Evolutionary conservation across 108 stramenopile species (phyloP), one percentile per base, ranked within the genome.

Genomic region (Discostella pseudostelligera): DNA sequence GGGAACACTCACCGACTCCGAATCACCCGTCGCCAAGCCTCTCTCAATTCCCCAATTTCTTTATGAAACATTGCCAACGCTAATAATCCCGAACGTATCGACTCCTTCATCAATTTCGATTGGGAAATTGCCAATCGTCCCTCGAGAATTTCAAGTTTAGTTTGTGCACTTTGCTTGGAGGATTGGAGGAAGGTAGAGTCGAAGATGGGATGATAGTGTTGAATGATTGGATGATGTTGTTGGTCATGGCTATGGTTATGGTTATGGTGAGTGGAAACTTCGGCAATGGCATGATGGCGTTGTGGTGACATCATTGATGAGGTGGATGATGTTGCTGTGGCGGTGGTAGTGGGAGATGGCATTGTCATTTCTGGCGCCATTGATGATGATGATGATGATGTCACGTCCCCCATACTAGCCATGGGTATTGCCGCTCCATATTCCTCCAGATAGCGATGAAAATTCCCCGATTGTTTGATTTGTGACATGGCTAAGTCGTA

Each of bases 51-150:
- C 22, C 88, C 86, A 47, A 73, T 78, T 62, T 46, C 66, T 47
- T 35, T 78, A 74, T 70, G 84, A 78, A 70, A 76, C 48, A 78
- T 72, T 42, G 49, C 81, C 32, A 83, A 48, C 8, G 80, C 81
- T 62, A 90, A 42, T 39, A 83, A 80, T 19, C 88, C 92, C 6
- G 60, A 80, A 10, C 88, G 80, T 62, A 93, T 93, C 32, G 84
- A 82, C 59, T 90, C 92, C 74, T 87, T 90, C 76, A 87, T 73
- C 59, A 93, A 54, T 55, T 87, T 82, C 25, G 84, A 74, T 56
- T 90, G 87, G 4, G 88, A 85, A 40, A 81, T 57, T 26, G 70
- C 35, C 70, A 93, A 68, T 24, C 92, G 87, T 44, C 67, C 85
- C 70, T 83, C 81, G 47, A 79, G 43, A 1, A 20, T 48, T 3